Base-by-base conservation (phyloP, 2,329 filamentous ascomycete species). In the Penicillium sp. region DNA sequence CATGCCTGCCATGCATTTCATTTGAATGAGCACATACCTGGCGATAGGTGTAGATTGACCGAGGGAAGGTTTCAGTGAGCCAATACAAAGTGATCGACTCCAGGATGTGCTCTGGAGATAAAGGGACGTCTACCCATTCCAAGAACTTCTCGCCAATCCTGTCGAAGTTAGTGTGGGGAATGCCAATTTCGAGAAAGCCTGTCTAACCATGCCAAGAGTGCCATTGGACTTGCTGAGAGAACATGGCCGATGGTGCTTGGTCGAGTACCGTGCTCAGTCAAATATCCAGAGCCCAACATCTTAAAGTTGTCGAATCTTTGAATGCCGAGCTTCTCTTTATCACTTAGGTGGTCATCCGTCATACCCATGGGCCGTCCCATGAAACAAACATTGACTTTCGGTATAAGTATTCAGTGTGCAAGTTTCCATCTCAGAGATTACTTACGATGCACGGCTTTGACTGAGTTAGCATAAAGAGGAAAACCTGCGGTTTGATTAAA, bases 131-230 rank as follows among this genome's bases (percentile, higher is more conserved):
- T 1, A 69, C 69, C 74, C 74, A 77, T 53, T 73, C 67, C 23
- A 73, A 55, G 42, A 70, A 73, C 27, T 75, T 77, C 53, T 77
- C 74, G 11, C 73, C 74, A 52, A 74, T 58, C 73, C 79, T 81
- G 50, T 1, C 7, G 2, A 35, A 43, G 25, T 63, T 9, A 60
- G 39, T 23, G 19, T 47, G 23, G 9, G 6, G 11, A 3, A 10
- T 27, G 21, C 9, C 49, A 3, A 19, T 2, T 5, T 43, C 8
- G 3, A 26, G 11, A 3, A 3, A 19, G 3, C 23, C 13, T 1
- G 10, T 33, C 64, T 59, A 53, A 72, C 70, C 72, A 74, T 53
- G 72, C 65, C 11, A 74, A 56, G 35, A 74, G 61, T 4, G 72
- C 67, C 6, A 74, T 53, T 3, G 72, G 72, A 26, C 60, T 74